Base-by-base conservation (phyloP, 768 basidiomycete species). In the Auricularia sp. region DNA sequence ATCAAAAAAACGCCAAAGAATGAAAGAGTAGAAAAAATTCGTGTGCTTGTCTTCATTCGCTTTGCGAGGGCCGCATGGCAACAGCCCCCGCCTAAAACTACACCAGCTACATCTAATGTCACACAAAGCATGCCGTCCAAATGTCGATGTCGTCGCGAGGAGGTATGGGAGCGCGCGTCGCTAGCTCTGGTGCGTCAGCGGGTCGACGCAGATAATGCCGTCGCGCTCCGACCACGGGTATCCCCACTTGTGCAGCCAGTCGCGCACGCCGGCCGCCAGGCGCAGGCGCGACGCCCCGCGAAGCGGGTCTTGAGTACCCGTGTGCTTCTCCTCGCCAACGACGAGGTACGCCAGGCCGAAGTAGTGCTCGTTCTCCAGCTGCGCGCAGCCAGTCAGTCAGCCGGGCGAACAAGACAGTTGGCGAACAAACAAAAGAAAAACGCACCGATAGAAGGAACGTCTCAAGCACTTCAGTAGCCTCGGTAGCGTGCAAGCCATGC, bases 271-370 rank as follows among this genome's bases (percentile, higher is more conserved):
- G 1, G 90, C 84, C 13, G 91, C 90, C 5, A 98, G 81, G 11
- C 95, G 87, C 29, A 85, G 83, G 63, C 91, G 86, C 7, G 92
- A 92, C 3, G 92, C 85, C 34, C 93, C 93, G 45, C 94, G 83
- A 13, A 80, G 84, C 3, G 83, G 77, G 70, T 95, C 93, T 71
- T 95, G 92, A n/a, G 87, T 89, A 2, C 91, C 95, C 0, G 92
- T 93, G 74, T 98, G 96, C 75, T 94, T 96, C 75, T 96, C 92
- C 77, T 98, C 94, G 21, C 97, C 96, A 5, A 98, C 92, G 54
- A 99, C 81, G 21, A 92, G 77, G 73, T 90, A 99, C 4, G 91
- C 88, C 64, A 97, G 77, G 6, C 95, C 96, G 71, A 88, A 86
- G 77, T 86, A 96, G 72, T 88, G 86, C 72, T 97, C 94, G 33